Base-by-base conservation (phyloP, 2,329 filamentous ascomycete species). In the Fusarium praegraminearum region DNA sequence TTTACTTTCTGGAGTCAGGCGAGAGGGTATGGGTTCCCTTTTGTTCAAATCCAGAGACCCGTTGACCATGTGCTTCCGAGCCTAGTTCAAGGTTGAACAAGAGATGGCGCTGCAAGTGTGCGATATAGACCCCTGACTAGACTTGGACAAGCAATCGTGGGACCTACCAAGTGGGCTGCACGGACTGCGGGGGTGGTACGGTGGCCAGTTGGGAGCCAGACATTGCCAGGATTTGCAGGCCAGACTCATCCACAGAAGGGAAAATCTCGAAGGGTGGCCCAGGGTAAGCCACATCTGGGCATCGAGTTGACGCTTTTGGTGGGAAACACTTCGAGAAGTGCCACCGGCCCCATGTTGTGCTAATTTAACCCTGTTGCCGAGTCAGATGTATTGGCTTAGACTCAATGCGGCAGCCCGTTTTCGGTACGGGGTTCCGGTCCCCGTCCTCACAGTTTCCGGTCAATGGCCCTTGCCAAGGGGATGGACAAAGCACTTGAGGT, bases 101-200 rank as follows among this genome's bases (percentile, higher is more conserved):
- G 67, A 62, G 55, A 71, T 60, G 58, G 65, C 62, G 65, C 69
- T 56, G 54, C 63, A 62, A 67, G 67, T 57, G 52, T 57, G 61
- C 58, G 59, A 65, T 66, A 71, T 66, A 73, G 69, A 65, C 73
- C 73, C 73, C 73, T 75, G 73, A 74, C 71, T 75, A 75, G 71
- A 58, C 67, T 64, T 69, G 54, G 57, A 70, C 65, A 69, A 75
- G 73, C 70, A 70, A 62, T 73, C 62, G 62, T 62, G 58, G 67
- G 57, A 51, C 58, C 57, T 55, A 57, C 56, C 56, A 71, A 69
- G 72, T 75, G 73, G 69, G 53, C 59, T 66, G 61, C 55, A 62
- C 52, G 57, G 61, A 71, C 68, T 71, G 68, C 63, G 65, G 73
- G 69, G 69, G 61, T 57, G 49, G 49, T 57, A 52, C 73, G 71